Conservation (phyloP, 2,329 filamentous ascomycete genomes). For the Cladobotryum mycophilum region DNA sequence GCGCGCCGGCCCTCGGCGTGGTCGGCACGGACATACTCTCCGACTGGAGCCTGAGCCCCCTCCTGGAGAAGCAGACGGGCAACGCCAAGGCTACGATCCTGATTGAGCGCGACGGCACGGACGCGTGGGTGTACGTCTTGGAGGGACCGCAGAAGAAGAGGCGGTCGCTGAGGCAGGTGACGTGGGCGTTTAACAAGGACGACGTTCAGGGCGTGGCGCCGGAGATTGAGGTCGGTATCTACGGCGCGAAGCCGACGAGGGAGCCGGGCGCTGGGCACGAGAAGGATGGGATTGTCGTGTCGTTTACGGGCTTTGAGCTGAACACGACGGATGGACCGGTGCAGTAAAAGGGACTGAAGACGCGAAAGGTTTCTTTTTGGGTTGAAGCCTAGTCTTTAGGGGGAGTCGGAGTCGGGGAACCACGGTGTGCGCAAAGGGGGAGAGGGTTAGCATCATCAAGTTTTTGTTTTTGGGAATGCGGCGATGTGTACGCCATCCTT, state of each 20-base stretch:
- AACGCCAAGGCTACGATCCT: conserved; percentile 10
- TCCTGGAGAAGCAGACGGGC: conserved; percentile 10
- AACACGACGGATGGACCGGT: background rate
- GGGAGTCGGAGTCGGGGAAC: no score
- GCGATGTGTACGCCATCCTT: no score
- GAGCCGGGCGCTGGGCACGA: conserved; percentile 7
- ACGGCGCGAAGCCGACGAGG: conserved; percentile 16
- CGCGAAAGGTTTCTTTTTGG: no score
- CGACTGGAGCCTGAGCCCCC: conserved; percentile 14
- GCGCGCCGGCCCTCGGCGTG: conserved; percentile 12
- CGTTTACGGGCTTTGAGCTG: conserved; percentile 11
- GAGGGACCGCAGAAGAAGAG: conserved; percentile 5
- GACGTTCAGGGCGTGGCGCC: conserved; percentile 9
- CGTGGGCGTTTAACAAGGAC: conserved; percentile 14
- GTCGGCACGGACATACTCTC: conserved; percentile 14
- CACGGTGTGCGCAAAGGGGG: no score
- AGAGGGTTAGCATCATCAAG: no score
- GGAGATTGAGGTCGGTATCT: conserved; percentile 12
- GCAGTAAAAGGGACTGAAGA: background rate
- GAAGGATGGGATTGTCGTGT: conserved; percentile 11
- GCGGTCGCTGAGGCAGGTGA: conserved; percentile 13
- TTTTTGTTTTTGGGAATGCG: no score
- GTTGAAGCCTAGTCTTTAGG: no score
- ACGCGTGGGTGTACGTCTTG: conserved; percentile 15
- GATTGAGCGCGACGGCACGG: conserved; percentile 13